Percentiles rank a stretch among this genome's conserved stretches.
Evolutionary conservation across 192 early-diverging fungal species (phyloP).

Genomic region (Mortierella antarctica): DNA sequence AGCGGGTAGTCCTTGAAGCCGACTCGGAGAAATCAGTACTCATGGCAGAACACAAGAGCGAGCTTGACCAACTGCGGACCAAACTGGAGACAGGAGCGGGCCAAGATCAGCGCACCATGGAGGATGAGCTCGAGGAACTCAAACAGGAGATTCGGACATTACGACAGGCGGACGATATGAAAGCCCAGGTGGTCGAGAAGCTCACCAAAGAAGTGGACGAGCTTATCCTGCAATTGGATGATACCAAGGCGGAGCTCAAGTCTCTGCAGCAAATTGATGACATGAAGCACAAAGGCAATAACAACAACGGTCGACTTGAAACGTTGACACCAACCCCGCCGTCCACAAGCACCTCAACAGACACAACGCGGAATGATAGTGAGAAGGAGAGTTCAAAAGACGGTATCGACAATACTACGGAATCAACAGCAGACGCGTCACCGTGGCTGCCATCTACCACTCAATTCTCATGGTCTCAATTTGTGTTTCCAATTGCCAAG

Average conservation of each 20-base stretch:
- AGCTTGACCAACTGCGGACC: background rate
- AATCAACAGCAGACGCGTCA: too few species aligned
- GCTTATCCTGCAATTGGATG: conserved; percentile 6
- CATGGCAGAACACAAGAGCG: background rate
- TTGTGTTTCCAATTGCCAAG: conserved; percentile 35
- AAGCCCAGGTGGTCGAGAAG: background rate
- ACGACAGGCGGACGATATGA: background rate
- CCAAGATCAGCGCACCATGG: background rate
- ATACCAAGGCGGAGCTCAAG: conserved; percentile 16
- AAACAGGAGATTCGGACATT: conserved; percentile 9
- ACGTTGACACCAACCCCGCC: background rate
- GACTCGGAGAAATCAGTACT: conserved; percentile 24
- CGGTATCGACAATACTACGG: too few species aligned
- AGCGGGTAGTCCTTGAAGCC: conserved; percentile 22
- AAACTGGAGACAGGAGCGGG: background rate
- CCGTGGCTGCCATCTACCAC: too few species aligned
- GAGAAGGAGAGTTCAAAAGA: background rate
- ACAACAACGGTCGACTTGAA: background rate
- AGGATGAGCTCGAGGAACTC: background rate
- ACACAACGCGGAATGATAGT: too few species aligned
- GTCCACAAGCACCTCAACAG: too few species aligned
- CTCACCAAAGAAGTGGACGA: conserved; percentile 6
- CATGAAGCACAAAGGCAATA: background rate
- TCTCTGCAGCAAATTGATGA: background rate
- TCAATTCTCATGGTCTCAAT: conserved; percentile 37